Conservation (phyloP, 2,329 filamentous ascomycete species). For the Aureobasidium lini region DNA sequence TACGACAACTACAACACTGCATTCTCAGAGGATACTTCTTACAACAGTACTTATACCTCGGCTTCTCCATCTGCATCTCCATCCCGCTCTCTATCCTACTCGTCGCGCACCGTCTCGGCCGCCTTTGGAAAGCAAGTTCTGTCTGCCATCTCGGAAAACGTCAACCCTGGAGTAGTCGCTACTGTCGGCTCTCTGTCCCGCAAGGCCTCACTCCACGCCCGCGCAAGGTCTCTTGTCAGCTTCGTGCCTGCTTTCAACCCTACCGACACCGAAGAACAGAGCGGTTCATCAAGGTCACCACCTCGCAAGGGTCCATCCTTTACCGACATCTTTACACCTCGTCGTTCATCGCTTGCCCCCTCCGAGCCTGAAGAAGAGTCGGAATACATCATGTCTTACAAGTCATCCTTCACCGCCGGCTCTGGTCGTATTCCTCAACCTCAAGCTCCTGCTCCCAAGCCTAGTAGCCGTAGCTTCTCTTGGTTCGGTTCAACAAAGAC, state of each 20-base stretch:
- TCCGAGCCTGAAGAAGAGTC: slow-evolving; percentile 22
- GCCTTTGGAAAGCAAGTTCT: slow-evolving; percentile 16
- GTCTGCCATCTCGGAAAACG: slow-evolving; percentile 15
- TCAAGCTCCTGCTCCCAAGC: slow-evolving; percentile 6
- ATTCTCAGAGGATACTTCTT: slow-evolving; percentile 13
- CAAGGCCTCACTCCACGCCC: slow-evolving; percentile 13
- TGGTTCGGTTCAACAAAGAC: slow-evolving; percentile 30
- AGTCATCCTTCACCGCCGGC: slow-evolving; percentile 24
- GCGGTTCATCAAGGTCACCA: slow-evolving; percentile 11
- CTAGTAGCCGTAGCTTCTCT: slow-evolving; percentile 16
- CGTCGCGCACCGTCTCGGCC: slow-evolving; percentile 2
- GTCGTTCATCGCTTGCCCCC: slow-evolving; percentile 8
- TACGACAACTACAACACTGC: slow-evolving; percentile 9
- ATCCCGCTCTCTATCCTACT: neutral
- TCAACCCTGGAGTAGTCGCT: slow-evolving; percentile 13
- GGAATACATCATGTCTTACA: slow-evolving; percentile 31
- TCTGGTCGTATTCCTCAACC: slow-evolving; percentile 2
- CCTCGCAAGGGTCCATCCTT: slow-evolving; percentile 12
- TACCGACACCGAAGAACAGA: neutral
- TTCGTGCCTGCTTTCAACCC: slow-evolving; percentile 8
- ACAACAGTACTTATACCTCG: slow-evolving; percentile 1
- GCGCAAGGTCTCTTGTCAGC: slow-evolving; percentile 14
- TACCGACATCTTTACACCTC: slow-evolving; percentile 14
- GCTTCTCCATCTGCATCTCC: neutral
- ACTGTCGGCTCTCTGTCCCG: slow-evolving; percentile 13